Conservation (phyloP, 1,284 basidiomycete genomes). For the Ganoderma meredithae region DNA sequence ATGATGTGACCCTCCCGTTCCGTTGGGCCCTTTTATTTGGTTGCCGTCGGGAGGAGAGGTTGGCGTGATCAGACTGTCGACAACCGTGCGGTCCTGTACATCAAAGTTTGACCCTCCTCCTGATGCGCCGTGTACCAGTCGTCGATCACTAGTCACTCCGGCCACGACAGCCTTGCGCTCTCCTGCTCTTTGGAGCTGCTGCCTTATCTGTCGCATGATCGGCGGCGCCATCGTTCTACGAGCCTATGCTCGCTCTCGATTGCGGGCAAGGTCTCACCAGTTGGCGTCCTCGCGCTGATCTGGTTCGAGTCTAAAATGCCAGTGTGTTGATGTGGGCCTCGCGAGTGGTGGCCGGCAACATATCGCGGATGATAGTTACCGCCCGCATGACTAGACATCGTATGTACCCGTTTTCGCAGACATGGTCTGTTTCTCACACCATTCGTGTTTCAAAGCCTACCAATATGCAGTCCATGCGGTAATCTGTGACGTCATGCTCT, state of each 20-base stretch:
- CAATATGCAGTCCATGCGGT: background rate
- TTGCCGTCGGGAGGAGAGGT: slow-evolving; percentile 1
- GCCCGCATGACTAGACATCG: background rate
- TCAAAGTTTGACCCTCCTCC: slow-evolving; percentile 15
- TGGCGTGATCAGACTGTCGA: background rate
- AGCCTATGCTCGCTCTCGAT: background rate
- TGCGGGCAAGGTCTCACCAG: background rate
- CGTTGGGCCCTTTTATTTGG: background rate
- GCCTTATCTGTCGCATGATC: background rate
- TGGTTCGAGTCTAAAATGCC: slow-evolving; percentile 1
- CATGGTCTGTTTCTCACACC: background rate
- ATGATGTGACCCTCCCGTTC: background rate
- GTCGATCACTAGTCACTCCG: slow-evolving; percentile 1
- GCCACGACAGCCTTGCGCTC: background rate
- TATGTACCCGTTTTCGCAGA: background rate
- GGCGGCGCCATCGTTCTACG: background rate
- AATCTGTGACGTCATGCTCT: background rate
- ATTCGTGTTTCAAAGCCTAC: background rate
- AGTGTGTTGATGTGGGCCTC: background rate
- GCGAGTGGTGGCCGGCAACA: background rate
- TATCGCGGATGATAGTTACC: background rate
- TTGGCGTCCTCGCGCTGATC: slow-evolving; percentile 1
- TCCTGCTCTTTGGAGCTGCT: background rate
- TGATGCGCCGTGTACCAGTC: background rate
- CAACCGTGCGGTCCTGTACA: background rate